These are phyloP conservation scores for Diaporthe caulivora DNA, from an alignment of 2,329 filamentous ascomycete genomes.

Conservation along the genomic window DNA sequence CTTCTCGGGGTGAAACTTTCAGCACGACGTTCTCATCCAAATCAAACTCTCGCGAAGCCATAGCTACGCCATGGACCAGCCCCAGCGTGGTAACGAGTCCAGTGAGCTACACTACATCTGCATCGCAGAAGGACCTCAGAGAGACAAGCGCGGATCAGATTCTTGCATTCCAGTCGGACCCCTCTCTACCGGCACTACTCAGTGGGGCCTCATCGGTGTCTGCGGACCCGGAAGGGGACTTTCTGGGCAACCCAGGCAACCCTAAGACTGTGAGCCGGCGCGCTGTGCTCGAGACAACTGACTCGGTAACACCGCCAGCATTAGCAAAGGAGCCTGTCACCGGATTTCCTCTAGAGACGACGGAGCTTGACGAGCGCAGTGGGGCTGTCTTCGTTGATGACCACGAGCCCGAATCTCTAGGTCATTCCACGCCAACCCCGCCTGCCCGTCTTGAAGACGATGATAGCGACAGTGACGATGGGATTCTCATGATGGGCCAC, in stretches of 20 bases:
- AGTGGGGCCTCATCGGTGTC: slow-evolving; percentile 75
- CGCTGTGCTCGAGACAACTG: slow-evolving; percentile 63
- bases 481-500: slow-evolving; percentile 59
- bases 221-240: slow-evolving; percentile 72
- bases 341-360: slow-evolving; percentile 61
- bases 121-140: slow-evolving; percentile 55
- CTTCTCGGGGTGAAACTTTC: slow-evolving; percentile 56
- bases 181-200: slow-evolving; percentile 72
- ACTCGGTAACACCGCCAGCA: slow-evolving; percentile 67
- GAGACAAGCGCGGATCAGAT: slow-evolving; percentile 63
- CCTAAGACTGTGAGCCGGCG: slow-evolving; percentile 60
- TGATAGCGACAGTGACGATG: slow-evolving; percentile 67
- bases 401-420: slow-evolving; percentile 42
- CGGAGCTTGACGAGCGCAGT: slow-evolving; percentile 49
- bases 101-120: slow-evolving; percentile 53
- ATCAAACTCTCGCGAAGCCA: slow-evolving; percentile 61
- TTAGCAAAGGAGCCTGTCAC: slow-evolving; percentile 59
- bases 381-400: slow-evolving; percentile 46
- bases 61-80: slow-evolving; percentile 66
- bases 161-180: slow-evolving; percentile 71
- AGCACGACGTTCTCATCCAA: slow-evolving; percentile 64
- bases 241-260: slow-evolving; percentile 64
- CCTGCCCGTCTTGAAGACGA: slow-evolving; percentile 54
- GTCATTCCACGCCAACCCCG: slow-evolving; percentile 40
- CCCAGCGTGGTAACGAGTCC: slow-evolving; percentile 67